A percentile compares a stretch with the other conserved stretches of the same genome.
These are phyloP conservation scores for Metarhizium guizhouense DNA, from an alignment of 2,329 filamentous ascomycete species.

Conservation along the genomic window DNA sequence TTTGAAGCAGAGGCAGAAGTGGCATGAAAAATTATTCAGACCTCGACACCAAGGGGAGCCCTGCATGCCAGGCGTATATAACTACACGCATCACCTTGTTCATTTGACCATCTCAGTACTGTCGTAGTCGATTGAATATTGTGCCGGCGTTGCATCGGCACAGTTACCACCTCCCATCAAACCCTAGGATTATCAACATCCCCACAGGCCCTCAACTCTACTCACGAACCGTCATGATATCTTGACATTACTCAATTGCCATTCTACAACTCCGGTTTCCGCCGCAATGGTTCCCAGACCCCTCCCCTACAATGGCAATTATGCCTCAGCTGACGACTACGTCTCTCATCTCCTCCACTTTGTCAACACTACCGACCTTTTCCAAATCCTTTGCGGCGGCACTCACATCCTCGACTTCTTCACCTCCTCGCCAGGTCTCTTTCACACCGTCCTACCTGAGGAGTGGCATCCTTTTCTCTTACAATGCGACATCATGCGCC, in stretches of 20 bases:
- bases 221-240: neutral
- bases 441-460: constrained; percentile 63
- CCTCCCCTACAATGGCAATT: constrained; percentile 64
- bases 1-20: no score
- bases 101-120: no score
- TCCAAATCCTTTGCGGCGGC: constrained; percentile 89
- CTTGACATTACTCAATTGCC: neutral
- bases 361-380: constrained; percentile 61
- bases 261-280: neutral
- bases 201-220: no score
- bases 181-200: no score
- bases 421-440: constrained; percentile 75
- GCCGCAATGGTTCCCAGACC: constrained; percentile 38
- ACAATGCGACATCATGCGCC: constrained; percentile 58
- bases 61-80: no score
- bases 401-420: constrained; percentile 97
- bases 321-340: constrained; percentile 65
- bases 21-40: no score
- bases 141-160: no score
- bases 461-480: constrained; percentile 79
- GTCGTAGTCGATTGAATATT: no score
- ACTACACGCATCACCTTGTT: no score
- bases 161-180: no score
- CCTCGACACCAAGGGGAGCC: no score
- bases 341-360: constrained; percentile 71